These are phyloP conservation scores for Dacryopinax spathularia DNA, from an alignment of 768 basidiomycete genomes.

Conservation along the genomic window DNA sequence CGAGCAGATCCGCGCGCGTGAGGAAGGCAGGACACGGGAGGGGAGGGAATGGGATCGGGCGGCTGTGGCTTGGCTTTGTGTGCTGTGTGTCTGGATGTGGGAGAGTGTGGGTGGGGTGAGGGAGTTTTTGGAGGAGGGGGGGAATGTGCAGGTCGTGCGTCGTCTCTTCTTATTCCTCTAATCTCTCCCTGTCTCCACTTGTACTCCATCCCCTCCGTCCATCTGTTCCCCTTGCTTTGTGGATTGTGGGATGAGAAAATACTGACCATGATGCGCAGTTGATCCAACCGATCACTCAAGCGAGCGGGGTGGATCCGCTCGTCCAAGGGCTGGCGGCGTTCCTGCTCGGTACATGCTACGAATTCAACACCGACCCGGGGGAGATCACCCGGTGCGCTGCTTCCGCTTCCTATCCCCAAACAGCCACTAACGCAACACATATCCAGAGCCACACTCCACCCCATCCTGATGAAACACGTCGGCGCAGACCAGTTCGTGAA, in stretches of 20 bases:
- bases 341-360: slow-evolving; percentile 85
- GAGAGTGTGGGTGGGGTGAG: slow-evolving; percentile 79
- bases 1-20: slow-evolving; percentile 51
- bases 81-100: slow-evolving; percentile 91
- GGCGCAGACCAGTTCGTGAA: slow-evolving; percentile 80
- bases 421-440: not conserved
- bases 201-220: too few relatives aligned
- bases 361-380: slow-evolving; percentile 89
- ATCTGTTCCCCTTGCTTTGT: not conserved
- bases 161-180: not conserved
- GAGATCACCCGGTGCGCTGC: slow-evolving; percentile 84
- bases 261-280: slow-evolving; percentile 36
- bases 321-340: slow-evolving; percentile 86
- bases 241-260: not conserved
- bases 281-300: slow-evolving; percentile 88
- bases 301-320: slow-evolving; percentile 66
- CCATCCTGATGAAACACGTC: slow-evolving; percentile 70
- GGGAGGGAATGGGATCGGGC: slow-evolving; percentile 81
- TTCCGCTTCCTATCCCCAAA: not conserved
- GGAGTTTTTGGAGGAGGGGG: slow-evolving; percentile 74
- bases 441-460: slow-evolving; percentile 63
- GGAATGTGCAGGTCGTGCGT: slow-evolving; percentile 80
- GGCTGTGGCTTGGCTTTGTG: slow-evolving; percentile 67
- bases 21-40: slow-evolving; percentile 45
- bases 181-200: not conserved